These are phyloP conservation scores for Verbascum thapsus DNA, from an alignment of 257 asterid genomes.

Conservation along the genomic window DNA sequence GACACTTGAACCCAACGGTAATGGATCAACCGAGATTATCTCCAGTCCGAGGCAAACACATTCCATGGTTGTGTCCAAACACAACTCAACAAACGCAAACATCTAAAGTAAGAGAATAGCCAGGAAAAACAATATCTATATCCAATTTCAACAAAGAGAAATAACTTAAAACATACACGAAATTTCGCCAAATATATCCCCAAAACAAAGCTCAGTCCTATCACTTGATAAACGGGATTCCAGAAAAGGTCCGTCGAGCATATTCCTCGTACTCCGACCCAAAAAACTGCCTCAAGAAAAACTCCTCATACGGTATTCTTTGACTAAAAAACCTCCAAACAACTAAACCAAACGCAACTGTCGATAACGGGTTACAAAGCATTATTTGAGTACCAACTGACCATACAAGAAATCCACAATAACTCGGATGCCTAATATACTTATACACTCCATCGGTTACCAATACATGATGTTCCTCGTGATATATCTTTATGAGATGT, in stretches of 20 bases:
- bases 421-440: conserved; percentile 57
- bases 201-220: not conserved
- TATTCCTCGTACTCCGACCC: conserved; percentile 53
- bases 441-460: conserved; percentile 52
- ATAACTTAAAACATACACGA: too few relatives aligned
- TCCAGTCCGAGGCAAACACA: too few relatives aligned
- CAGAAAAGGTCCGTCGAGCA: conserved; percentile 45
- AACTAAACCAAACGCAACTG: conserved; percentile 44
- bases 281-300: conserved; percentile 55
- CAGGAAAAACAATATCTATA: too few relatives aligned
- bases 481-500: conserved; percentile 51
- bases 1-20: too few relatives aligned
- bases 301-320: conserved; percentile 59
- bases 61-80: too few relatives aligned
- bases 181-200: not conserved
- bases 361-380: conserved; percentile 64
- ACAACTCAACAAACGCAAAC: too few relatives aligned
- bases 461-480: conserved; percentile 52
- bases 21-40: too few relatives aligned
- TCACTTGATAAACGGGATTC: conserved; percentile 60
- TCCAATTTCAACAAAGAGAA: too few relatives aligned
- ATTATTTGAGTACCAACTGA: conserved; percentile 41
- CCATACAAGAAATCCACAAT: conserved; percentile 40
- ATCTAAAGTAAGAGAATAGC: too few relatives aligned
- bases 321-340: conserved; percentile 55